These are phyloP conservation scores for Tuber microsphaerosporum DNA, from an alignment of 495 filamentous ascomycete genomes.

Conservation along the genomic window DNA sequence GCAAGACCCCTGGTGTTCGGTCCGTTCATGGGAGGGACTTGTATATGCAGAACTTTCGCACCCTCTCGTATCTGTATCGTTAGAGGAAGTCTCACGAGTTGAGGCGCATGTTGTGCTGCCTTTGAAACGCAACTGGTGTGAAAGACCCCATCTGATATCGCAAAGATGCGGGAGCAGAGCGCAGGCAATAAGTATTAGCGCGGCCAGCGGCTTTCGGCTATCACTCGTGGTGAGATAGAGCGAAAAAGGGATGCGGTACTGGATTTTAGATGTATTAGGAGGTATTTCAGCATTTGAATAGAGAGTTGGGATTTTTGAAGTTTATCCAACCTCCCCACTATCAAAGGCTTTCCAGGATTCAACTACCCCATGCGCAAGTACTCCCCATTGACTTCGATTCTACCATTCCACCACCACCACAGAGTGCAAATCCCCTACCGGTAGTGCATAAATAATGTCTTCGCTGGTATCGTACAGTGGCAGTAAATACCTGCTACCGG, in stretches of 20 bases:
- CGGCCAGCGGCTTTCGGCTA: neutral
- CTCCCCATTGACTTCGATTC: neutral
- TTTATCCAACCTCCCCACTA: neutral
- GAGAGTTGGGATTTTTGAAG: neutral
- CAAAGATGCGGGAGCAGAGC: neutral
- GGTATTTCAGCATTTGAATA: neutral
- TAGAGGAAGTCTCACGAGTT: neutral
- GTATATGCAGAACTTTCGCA: neutral
- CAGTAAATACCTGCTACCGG: neutral
- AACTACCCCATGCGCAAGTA: neutral
- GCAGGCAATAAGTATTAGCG: neutral
- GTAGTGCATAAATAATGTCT: neutral
- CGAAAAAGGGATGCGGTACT: neutral
- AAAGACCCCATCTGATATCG: conserved; percentile 2
- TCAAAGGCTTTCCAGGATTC: neutral
- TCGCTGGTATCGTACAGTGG: neutral
- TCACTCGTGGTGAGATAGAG: neutral
- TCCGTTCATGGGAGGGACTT: too few relatives aligned
- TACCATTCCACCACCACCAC: neutral
- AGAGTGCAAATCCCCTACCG: neutral
- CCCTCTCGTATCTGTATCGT: neutral
- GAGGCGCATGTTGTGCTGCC: conserved; percentile 1
- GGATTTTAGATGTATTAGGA: neutral
- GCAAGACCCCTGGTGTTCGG: too few relatives aligned
- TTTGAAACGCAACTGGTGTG: neutral